Base-by-base conservation (phyloP, 495 filamentous ascomycete genomes). In the Talaromyces wortmannii region DNA sequence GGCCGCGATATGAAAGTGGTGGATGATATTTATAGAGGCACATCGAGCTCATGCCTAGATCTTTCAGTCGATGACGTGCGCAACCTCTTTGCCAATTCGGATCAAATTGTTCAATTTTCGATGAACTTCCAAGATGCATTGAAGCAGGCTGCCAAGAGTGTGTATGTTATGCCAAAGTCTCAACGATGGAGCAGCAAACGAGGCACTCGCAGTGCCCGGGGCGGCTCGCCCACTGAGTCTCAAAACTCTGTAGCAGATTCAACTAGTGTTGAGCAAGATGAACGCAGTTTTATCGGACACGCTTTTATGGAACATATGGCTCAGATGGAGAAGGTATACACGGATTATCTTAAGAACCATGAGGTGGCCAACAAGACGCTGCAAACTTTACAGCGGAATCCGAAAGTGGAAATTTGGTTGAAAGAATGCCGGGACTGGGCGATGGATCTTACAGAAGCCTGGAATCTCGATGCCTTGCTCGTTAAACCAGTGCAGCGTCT, bases 11-110 rank as follows among this genome's bases (percentile, higher is more conserved):
- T 98, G 90, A 95, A 88, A 61, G 90, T 98, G 42, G 85, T 95
- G 6, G 89, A 95, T 62, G 90, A 96, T 61, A 96, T 97, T 45
- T 98, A 97, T 75, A 95, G 92, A 68, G 90, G 87, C n/a, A 97
- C 94, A 0, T 90, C 90, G 0, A 87, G 87, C 57, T 85, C 90
- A 15, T 87, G 86, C 47, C 80, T 90, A 16, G 82, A 89, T 51
- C 78, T 97, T n/a, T 89, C 86, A 29, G 66, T 77, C 15, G 87
- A 91, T 46, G 95, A 96, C 55, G 83, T 94, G 56, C 94, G 89
- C 65, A 78, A 85, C 13, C 81, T 98, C 16, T 98, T 98, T 64
- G 83, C 87, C 49, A 98, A 97, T 62, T 90, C 87, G 3, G 87
- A 91, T 56, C 83, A 95, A 58, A 84, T 97, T 59, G 86, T 90